Conservation (phyloP, 179 eudicot species). For the Vitellaria paradoxa region DNA sequence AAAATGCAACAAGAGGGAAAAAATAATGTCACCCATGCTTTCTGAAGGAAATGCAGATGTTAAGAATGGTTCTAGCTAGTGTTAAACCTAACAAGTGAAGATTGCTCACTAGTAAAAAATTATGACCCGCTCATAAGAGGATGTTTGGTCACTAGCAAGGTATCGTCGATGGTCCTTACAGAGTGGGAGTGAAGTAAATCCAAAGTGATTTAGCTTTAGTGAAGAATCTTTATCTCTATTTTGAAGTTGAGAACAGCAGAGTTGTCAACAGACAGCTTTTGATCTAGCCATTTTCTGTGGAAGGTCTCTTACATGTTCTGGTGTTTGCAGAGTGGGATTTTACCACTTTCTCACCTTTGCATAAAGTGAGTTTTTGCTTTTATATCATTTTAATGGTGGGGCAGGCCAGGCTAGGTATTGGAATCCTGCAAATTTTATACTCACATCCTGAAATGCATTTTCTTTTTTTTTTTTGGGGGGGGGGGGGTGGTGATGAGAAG, state of each 20-base stretch:
- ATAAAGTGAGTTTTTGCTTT: not conserved
- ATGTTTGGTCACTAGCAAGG: not conserved
- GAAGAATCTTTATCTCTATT: constrained; percentile 4
- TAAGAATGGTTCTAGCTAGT: not conserved
- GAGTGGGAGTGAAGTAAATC: not conserved
- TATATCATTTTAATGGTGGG: not conserved
- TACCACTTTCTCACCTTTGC: constrained; percentile 4
- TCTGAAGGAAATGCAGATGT: not conserved
- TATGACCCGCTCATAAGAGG: no score
- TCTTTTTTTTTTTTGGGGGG: no score
- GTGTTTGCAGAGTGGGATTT: not conserved
- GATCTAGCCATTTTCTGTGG: constrained; percentile 1
- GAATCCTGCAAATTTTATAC: not conserved
- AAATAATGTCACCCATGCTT: not conserved
- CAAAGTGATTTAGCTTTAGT: not conserved
- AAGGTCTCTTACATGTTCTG: not conserved
- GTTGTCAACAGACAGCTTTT: constrained; percentile 6
- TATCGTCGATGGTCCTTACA: constrained; percentile 3
- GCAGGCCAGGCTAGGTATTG: not conserved
- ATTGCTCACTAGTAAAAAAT: not conserved
- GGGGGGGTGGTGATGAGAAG: no score
- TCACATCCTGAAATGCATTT: not conserved
- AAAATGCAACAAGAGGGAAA: not conserved
- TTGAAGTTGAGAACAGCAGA: constrained; percentile 10
- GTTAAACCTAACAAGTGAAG: not conserved